phyloP scores from a whole-genome alignment of 352 stramenopile species.

The Phytophthora macrochlamydospora region DNA sequence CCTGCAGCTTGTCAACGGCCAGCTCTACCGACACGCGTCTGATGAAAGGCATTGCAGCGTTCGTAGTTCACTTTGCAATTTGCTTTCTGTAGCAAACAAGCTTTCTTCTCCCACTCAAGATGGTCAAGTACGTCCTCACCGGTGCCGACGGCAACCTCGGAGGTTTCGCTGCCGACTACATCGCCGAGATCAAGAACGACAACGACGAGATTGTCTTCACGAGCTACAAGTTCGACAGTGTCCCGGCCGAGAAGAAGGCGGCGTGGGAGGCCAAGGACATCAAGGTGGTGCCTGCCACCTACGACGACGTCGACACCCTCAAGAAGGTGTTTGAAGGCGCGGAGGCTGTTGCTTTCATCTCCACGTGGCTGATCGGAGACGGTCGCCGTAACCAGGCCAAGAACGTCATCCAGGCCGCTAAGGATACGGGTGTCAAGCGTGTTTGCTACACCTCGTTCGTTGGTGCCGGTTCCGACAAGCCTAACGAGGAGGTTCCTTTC shows the following conservation, averaged over 20 bases:
- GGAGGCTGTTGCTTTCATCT: conserved; percentile 16
- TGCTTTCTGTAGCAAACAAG: conserved; percentile 11
- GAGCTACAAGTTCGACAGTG: conserved; percentile 16
- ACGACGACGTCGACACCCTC: conserved; percentile 6
- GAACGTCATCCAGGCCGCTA: conserved; percentile 10
- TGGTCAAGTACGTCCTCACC: conserved; percentile 24
- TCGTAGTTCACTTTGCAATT: conserved; percentile 17
- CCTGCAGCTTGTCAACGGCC: conserved; percentile 1
- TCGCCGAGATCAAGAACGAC: conserved; percentile 10
- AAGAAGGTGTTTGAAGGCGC: conserved; percentile 18
- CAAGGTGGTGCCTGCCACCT: conserved; percentile 1
- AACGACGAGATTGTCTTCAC: conserved; percentile 20
- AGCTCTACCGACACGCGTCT: neutral
- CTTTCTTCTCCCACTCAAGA: conserved; percentile 2
- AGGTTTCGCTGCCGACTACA: conserved; percentile 15
- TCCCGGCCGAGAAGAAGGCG: conserved; percentile 14
- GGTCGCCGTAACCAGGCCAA: conserved; percentile 7
- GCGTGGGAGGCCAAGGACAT: neutral
- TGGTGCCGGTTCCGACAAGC: neutral
- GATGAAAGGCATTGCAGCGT: neutral
- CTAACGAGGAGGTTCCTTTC: conserved; percentile 11
- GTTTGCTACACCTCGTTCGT: conserved; percentile 14
- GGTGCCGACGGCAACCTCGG: conserved; percentile 21
- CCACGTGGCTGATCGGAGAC: conserved; percentile 14
- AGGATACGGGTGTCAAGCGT: conserved; percentile 11